These are phyloP conservation scores for Sherardia arvensis DNA, from an alignment of 257 asterid species.

Conservation along the genomic window DNA sequence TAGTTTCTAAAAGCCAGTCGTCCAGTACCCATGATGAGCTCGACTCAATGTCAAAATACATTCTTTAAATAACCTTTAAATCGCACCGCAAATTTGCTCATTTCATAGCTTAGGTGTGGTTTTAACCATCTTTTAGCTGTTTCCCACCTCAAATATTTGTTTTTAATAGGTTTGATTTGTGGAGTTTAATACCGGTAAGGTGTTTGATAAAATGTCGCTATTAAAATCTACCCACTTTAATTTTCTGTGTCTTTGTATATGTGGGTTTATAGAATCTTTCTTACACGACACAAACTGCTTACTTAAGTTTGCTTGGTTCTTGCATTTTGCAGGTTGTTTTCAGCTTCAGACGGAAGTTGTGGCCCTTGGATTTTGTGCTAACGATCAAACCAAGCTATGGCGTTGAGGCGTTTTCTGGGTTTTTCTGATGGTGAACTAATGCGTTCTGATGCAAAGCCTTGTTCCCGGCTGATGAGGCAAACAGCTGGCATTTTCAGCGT, in stretches of 20 bases:
- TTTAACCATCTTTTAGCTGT: too few relatives aligned
- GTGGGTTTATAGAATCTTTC: too few relatives aligned
- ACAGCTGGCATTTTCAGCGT: constrained; percentile 74
- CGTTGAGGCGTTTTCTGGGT: constrained; percentile 71
- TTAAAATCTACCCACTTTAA: not conserved
- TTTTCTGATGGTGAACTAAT: constrained; percentile 78
- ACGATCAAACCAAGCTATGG: constrained; percentile 29
- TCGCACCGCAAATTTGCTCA: not conserved
- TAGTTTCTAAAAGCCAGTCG: too few relatives aligned
- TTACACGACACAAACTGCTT: not conserved
- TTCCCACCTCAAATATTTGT: too few relatives aligned
- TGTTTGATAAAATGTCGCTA: constrained; percentile 3
- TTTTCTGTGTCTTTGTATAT: not conserved
- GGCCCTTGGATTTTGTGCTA: not conserved
- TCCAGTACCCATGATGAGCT: not conserved
- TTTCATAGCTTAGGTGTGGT: not conserved
- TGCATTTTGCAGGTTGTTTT: not conserved
- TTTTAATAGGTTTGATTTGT: not conserved
- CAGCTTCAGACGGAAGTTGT: not conserved
- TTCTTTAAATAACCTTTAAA: not conserved
- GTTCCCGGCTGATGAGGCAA: constrained; percentile 74
- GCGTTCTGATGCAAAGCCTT: constrained; percentile 84
- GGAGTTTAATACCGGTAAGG: not conserved
- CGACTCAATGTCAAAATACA: too few relatives aligned
- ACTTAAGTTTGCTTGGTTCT: not conserved